Conservation (phyloP, 345 rosid genomes). For the Camelina neglecta region DNA sequence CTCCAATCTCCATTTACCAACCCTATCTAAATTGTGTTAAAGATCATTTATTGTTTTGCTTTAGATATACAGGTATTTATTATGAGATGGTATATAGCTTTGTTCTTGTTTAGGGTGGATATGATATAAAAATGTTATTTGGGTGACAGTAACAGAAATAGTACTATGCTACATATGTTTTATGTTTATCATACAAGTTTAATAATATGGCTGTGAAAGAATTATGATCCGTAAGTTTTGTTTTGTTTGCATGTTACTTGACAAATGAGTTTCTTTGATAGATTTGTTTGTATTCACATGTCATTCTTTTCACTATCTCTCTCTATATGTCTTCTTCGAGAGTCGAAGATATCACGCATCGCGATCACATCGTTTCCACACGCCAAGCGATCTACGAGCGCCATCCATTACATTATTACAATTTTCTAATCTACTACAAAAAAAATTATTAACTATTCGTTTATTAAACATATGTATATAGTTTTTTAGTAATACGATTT, state of each 20-base stretch:
- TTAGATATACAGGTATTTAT: no score
- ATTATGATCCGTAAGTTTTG: background rate
- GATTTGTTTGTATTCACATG: slow-evolving; percentile 6
- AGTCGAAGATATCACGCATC: background rate
- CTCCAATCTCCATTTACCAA: background rate
- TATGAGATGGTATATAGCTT: no score
- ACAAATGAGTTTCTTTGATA: slow-evolving; percentile 2
- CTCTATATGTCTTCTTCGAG: background rate
- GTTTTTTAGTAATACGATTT: no score
- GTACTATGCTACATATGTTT: no score
- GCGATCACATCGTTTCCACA: background rate
- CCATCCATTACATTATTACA: background rate
- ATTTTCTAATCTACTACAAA: background rate
- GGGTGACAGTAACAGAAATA: no score
- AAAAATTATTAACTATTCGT: no score
- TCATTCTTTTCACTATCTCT: background rate
- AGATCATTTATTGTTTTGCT: background rate
- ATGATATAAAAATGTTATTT: no score
- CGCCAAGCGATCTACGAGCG: background rate
- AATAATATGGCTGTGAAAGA: no score
- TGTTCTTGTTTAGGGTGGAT: no score
- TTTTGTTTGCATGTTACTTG: background rate
- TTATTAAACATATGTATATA: no score
- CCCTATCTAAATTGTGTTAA: background rate
- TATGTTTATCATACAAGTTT: no score